Conservation (phyloP, 805 yeast genomes). For the Barnettozyma sp. region DNA sequence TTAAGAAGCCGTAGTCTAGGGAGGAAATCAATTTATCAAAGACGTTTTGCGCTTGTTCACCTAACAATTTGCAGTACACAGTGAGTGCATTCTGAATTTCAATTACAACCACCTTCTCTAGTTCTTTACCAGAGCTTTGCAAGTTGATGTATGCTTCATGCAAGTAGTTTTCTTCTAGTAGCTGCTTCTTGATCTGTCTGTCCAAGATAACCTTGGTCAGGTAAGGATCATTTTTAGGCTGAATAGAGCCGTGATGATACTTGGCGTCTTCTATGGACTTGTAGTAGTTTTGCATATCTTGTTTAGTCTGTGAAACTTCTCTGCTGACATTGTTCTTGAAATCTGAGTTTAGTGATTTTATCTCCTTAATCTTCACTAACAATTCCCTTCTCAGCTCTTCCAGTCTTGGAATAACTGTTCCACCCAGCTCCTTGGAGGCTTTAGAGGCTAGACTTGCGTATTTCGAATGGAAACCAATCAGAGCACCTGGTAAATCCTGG, state of each 20-base stretch:
- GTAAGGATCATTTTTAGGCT: constrained; percentile 72
- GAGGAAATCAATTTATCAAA: constrained; percentile 59
- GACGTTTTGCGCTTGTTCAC: constrained; percentile 67
- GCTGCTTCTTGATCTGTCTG: constrained; percentile 66
- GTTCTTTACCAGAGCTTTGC: constrained; percentile 80
- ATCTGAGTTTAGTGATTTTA: constrained; percentile 73
- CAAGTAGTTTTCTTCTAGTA: constrained; percentile 76
- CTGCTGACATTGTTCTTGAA: constrained; percentile 69
- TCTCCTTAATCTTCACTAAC: constrained; percentile 79
- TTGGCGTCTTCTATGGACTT: constrained; percentile 62
- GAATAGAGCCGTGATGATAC: constrained; percentile 35
- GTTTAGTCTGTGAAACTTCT: constrained; percentile 62
- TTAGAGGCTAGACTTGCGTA: constrained; percentile 52
- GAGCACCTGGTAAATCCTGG: constrained; percentile 70
- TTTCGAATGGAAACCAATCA: constrained; percentile 58
- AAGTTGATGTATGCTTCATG: constrained; percentile 85
- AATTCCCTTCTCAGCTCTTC: constrained; percentile 71
- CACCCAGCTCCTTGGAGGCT: constrained; percentile 53
- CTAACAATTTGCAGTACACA: constrained; percentile 61
- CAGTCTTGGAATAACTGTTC: constrained; percentile 56
- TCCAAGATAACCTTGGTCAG: constrained; percentile 66
- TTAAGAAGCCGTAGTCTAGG: constrained; percentile 61
- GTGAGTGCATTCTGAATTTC: constrained; percentile 82
- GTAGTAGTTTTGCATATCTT: constrained; percentile 44
- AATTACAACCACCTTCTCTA: constrained; percentile 79